Percentiles rank a stretch among this genome's conserved stretches.
phyloP scores from a whole-genome alignment of 2,329 filamentous ascomycete genomes.

The Trichoderma lentiforme region DNA sequence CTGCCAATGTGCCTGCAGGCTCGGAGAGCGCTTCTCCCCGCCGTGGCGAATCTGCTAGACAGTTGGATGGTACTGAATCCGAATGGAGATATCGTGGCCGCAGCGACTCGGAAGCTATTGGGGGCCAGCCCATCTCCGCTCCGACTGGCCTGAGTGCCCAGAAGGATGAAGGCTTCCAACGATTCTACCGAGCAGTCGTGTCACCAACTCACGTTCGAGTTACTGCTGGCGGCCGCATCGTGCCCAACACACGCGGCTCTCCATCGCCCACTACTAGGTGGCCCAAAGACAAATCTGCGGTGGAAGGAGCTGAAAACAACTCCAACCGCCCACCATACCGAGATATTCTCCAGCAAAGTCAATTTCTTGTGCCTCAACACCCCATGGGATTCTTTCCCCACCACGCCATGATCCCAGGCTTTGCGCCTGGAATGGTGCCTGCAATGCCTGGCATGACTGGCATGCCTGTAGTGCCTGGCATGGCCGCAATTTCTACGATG shows the following conservation, averaged over 20 bases:
- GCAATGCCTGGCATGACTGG: conserved; percentile 23
- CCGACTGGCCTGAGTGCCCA: conserved; percentile 53
- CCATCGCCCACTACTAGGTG: conserved; percentile 53
- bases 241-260: conserved; percentile 58
- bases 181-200: conserved; percentile 65
- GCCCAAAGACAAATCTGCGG: conserved; percentile 38
- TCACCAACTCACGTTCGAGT: conserved; percentile 66
- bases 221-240: conserved; percentile 64
- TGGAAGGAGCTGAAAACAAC: conserved; percentile 27
- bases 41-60: conserved; percentile 27
- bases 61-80: conserved; percentile 40
- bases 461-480: neutral
- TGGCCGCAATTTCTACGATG: neutral
- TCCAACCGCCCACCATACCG: conserved; percentile 23
- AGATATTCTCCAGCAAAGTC: conserved; percentile 16
- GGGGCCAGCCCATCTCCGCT: conserved; percentile 49
- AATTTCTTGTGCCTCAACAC: conserved; percentile 20
- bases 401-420: conserved; percentile 31
- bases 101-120: conserved; percentile 41
- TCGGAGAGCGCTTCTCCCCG: conserved; percentile 3
- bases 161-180: conserved; percentile 62
- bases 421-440: conserved; percentile 30
- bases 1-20: conserved; percentile 14
- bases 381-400: conserved; percentile 25
- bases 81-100: conserved; percentile 47